Evolutionary conservation across 1,284 basidiomycete species (phyloP), one percentile per base, ranked within the genome.

Genomic region (Gymnopus androsaceus): DNA sequence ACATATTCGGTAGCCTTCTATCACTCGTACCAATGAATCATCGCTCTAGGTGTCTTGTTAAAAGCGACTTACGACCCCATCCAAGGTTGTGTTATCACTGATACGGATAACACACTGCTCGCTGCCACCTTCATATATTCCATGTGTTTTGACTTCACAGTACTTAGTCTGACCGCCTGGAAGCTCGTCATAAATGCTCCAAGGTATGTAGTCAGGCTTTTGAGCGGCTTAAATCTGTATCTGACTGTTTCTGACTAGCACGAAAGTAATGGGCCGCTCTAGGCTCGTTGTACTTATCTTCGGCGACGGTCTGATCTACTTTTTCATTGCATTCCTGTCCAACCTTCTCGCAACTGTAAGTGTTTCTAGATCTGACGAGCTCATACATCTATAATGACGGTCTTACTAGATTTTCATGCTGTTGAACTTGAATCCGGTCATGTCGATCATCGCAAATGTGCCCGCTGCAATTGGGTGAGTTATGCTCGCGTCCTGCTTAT

Each of bases 361-460:
- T 56, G 14, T 2, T 25, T 36, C 54, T 31, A 28, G 50, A 28
- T 5, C 28, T 36, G 42, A 19, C 54, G n/a, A 31, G 27, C 15
- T 30, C 31, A 6, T 17, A 15, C 25, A 15, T 6, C n/a, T 27
- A 38, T 12, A 50, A 48, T 28, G 17, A 30, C 25, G 14, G 49
- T 27, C 50, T 31, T 30, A 3, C 1, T 58, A 85, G 83, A 74
- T 81, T 42, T 88, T 90, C 68, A 88, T 89, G 86, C 66, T 88
- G 25, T 67, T 88, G 25, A 76, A 89, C 67, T 69, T 90, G 42
- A 90, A 90, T 64, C 75, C 87, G 1, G 82, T 88, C 54, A 87
- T 89, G 85, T 85, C 83, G 17, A 83, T 89, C 66, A 86, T 89
- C 56, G 84, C 81, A 28, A 88, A 89, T 63, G 86, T 89, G 31